phyloP scores from a whole-genome alignment of 805 yeast species.

The Jamesozyma lodderae region DNA sequence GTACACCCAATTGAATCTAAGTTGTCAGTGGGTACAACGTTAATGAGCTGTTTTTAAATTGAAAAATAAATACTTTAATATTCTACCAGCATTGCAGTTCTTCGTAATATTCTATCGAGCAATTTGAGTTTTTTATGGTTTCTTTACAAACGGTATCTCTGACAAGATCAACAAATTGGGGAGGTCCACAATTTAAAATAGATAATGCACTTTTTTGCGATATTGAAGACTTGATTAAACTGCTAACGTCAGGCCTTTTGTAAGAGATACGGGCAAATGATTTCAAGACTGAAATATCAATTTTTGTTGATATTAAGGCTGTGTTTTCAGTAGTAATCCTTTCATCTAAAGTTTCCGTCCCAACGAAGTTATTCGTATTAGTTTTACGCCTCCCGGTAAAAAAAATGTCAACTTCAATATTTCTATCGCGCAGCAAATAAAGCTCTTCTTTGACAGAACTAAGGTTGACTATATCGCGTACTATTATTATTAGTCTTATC shows the following conservation, averaged over 20 bases:
- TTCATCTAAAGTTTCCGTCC: too few relatives aligned
- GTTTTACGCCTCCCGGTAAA: constrained; percentile 10
- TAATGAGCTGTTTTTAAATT: too few relatives aligned
- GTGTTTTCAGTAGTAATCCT: neutral
- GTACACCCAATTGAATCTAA: too few relatives aligned
- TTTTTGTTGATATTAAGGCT: neutral
- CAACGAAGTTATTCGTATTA: neutral
- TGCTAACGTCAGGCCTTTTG: constrained; percentile 39
- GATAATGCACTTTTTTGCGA: constrained; percentile 36
- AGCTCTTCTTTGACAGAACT: constrained; percentile 15
- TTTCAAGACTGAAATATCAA: constrained; percentile 3
- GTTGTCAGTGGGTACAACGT: too few relatives aligned
- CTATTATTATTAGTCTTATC: constrained; percentile 12
- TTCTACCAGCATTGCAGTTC: constrained; percentile 66
- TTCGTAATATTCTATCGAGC: constrained; percentile 61
- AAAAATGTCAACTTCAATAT: constrained; percentile 14
- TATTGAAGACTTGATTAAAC: constrained; percentile 29
- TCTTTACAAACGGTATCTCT: constrained; percentile 39
- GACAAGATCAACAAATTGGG: constrained; percentile 47
- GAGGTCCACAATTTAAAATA: constrained; percentile 56
- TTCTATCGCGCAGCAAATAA: constrained; percentile 8
- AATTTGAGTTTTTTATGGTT: constrained; percentile 30
- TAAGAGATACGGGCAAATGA: constrained; percentile 32
- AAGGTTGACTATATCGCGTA: constrained; percentile 14
- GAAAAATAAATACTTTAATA: too few relatives aligned